A percentile compares a stretch with the other conserved stretches of the same genome.
Conservation (phyloP, 1,284 basidiomycete species). For the Pseudomicrostroma phylloplanum region DNA sequence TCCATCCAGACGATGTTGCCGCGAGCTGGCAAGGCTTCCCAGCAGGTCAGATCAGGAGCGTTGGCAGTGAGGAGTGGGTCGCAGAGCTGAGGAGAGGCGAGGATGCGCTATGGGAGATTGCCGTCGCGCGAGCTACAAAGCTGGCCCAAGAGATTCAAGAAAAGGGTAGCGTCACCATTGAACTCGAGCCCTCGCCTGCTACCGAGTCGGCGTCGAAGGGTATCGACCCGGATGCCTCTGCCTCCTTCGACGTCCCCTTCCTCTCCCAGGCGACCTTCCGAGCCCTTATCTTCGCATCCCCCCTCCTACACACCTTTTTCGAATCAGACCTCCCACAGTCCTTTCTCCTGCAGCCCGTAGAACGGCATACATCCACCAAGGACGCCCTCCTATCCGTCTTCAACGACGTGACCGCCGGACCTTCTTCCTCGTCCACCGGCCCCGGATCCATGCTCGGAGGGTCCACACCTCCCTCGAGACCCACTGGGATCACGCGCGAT, state of each 20-base stretch:
- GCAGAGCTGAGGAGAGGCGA: slow-evolving; percentile 37
- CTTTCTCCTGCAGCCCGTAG: slow-evolving; percentile 38
- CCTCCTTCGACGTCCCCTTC: slow-evolving; percentile 38
- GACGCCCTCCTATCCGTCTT: slow-evolving; percentile 11
- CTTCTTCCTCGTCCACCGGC: slow-evolving; percentile 5
- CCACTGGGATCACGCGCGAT: slow-evolving; percentile 13
- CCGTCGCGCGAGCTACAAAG: slow-evolving; percentile 38
- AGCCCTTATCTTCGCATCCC: slow-evolving; percentile 44
- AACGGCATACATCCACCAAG: slow-evolving; percentile 28
- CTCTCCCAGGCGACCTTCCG: slow-evolving; percentile 43
- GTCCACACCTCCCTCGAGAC: slow-evolving; percentile 8
- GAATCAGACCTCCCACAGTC: slow-evolving; percentile 43
- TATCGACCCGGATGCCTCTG: neutral
- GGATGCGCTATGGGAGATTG: slow-evolving; percentile 45
- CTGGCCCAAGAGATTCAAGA: slow-evolving; percentile 14
- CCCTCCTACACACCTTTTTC: slow-evolving; percentile 44
- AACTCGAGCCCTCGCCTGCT: slow-evolving; percentile 9
- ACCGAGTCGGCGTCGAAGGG: neutral
- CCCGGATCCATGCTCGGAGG: neutral
- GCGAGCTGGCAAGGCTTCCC: neutral
- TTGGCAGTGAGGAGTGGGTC: slow-evolving; percentile 28
- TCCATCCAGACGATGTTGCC: slow-evolving; percentile 17
- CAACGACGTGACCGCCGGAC: slow-evolving; percentile 5
- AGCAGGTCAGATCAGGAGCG: slow-evolving; percentile 12
- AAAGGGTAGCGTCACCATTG: slow-evolving; percentile 6